Percentiles rank a stretch among this genome's conserved stretches.
phyloP scores from a whole-genome alignment of 2,329 filamentous ascomycete genomes.

The Cladosporium sp. region DNA sequence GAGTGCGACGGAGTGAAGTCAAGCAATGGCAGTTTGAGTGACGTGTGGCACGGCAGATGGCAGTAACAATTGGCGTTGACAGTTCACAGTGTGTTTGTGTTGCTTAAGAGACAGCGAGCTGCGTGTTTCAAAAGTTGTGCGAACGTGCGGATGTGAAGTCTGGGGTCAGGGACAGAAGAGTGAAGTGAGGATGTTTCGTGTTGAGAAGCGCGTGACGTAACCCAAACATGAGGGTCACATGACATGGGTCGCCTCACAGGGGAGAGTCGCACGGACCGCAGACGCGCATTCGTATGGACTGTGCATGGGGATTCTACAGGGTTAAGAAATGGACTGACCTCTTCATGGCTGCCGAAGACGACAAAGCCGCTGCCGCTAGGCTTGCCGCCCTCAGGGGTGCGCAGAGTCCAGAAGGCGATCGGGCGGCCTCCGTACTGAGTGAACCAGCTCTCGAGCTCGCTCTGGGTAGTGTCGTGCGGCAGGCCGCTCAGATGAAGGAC shows the following conservation, averaged over 20 bases:
- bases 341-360: conserved; percentile 97
- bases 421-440: conserved; percentile 97
- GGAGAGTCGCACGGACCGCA: conserved; percentile 14
- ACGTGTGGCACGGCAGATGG: background rate
- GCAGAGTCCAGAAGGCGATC: conserved; percentile 98
- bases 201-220: conserved; percentile 15
- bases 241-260: conserved; percentile 8
- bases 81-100: conserved; percentile 20
- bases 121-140: conserved; percentile 11
- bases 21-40: background rate
- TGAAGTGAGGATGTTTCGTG: conserved; percentile 18
- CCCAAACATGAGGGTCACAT: conserved; percentile 15
- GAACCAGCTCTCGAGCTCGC: conserved; percentile 98
- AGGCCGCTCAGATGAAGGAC: conserved; percentile 97
- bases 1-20: conserved; percentile 6
- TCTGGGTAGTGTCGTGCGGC: conserved; percentile 97
- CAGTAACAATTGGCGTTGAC: conserved; percentile 16
- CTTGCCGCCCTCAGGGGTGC: conserved; percentile 98
- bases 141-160: conserved; percentile 13
- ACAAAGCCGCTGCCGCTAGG: conserved; percentile 98
- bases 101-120: conserved; percentile 3
- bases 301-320: conserved; percentile 13
- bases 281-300: conserved; percentile 15
- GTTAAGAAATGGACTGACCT: conserved; percentile 62
- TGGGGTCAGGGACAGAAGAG: conserved; percentile 8